phyloP scores from a whole-genome alignment of 2,329 filamentous ascomycete genomes.

The Trichoderma arundinaceum region DNA sequence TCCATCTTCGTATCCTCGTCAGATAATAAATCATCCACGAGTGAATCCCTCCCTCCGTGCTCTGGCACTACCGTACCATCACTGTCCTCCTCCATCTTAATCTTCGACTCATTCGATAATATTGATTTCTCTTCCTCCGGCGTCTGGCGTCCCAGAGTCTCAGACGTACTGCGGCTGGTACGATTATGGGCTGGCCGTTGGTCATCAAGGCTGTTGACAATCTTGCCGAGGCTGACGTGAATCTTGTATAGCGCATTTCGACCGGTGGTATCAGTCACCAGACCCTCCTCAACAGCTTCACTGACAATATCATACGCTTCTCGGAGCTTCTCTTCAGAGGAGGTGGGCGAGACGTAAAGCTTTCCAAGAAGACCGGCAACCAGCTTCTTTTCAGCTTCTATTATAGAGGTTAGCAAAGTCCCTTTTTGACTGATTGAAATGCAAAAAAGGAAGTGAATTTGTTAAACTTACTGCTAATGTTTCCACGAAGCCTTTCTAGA shows the following conservation, averaged over 20 bases:
- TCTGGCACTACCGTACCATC: slow-evolving; percentile 27
- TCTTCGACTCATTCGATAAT: slow-evolving; percentile 45
- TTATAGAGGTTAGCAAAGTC: slow-evolving; percentile 40
- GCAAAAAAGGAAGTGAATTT: background rate
- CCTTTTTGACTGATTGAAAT: background rate
- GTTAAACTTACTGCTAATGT: slow-evolving; percentile 65
- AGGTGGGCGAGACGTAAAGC: slow-evolving; percentile 74
- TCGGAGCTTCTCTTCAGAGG: slow-evolving; percentile 62
- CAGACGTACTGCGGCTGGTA: slow-evolving; percentile 54
- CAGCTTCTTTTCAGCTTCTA: slow-evolving; percentile 85
- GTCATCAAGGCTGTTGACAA: slow-evolving; percentile 65
- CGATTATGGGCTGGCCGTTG: slow-evolving; percentile 46
- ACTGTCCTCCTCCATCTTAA: slow-evolving; percentile 55
- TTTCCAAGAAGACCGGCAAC: slow-evolving; percentile 80
- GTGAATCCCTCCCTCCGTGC: slow-evolving; percentile 41
- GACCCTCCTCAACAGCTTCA: slow-evolving; percentile 66
- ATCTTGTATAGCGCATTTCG: slow-evolving; percentile 72
- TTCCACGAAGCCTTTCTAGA: slow-evolving; percentile 72
- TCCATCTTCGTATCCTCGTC: slow-evolving; percentile 48
- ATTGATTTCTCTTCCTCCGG: slow-evolving; percentile 50
- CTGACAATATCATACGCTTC: slow-evolving; percentile 63
- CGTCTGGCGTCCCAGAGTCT: slow-evolving; percentile 41
- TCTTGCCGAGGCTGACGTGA: slow-evolving; percentile 70
- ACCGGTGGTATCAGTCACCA: slow-evolving; percentile 64
- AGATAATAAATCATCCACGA: slow-evolving; percentile 49